phyloP scores from a whole-genome alignment of 2,329 filamentous ascomycete genomes.

The Didymosphaeria variabile region DNA sequence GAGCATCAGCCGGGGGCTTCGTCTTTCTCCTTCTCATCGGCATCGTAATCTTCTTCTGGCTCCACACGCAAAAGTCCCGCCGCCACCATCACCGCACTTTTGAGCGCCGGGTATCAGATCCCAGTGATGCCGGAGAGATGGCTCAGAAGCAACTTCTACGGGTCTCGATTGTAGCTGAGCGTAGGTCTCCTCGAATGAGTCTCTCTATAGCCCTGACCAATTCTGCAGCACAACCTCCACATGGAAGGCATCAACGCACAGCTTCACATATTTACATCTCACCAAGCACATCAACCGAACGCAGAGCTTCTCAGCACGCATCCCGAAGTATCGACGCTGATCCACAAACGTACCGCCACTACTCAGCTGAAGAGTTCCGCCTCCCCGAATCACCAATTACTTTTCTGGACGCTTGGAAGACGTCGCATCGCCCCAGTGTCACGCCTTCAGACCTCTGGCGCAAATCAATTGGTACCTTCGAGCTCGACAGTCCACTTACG shows the following conservation, averaged over 20 bases:
- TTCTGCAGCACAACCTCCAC: neutral
- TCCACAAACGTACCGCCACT: neutral
- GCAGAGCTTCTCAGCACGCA: neutral
- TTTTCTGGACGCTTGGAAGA: neutral
- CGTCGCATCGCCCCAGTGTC: neutral
- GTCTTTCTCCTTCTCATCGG: constrained; percentile 5
- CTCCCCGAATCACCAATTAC: neutral
- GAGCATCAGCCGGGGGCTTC: constrained; percentile 9
- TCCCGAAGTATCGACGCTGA: neutral
- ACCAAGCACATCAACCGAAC: neutral
- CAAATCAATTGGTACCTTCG: neutral
- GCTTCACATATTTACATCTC: neutral
- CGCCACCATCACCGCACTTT: constrained; percentile 1
- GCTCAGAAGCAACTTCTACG: neutral
- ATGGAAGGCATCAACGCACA: neutral
- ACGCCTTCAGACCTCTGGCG: neutral
- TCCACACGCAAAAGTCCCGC: constrained; percentile 9
- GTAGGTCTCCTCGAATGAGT: neutral
- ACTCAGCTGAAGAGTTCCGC: constrained; percentile 9
- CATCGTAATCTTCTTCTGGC: constrained; percentile 6
- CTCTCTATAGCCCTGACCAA: neutral
- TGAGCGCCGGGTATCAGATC: constrained; percentile 6
- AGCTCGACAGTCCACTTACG: constrained; percentile 5
- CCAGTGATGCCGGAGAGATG: neutral
- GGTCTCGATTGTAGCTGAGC: neutral